Evolutionary conservation across 2,329 filamentous ascomycete genomes (phyloP).

Genomic region (Pseudogymnoascus sp.): DNA sequence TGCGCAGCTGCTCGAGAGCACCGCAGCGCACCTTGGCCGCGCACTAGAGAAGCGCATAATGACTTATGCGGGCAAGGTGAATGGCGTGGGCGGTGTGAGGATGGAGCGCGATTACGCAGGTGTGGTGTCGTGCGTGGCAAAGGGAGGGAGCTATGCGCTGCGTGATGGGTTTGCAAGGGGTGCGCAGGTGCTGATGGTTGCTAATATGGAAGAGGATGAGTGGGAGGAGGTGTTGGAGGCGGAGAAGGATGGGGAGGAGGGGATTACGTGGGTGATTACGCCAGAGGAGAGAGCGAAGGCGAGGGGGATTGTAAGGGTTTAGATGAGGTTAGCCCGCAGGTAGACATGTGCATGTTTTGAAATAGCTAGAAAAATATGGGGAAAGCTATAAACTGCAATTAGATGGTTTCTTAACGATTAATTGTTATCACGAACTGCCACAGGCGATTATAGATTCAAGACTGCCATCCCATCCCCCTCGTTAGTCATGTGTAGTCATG

Average conservation of each 20-base stretch:
- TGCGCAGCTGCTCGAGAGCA: constrained; percentile 63
- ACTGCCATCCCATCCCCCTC: neutral
- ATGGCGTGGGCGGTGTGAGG: constrained; percentile 69
- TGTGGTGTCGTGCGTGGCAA: constrained; percentile 59
- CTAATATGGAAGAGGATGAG: constrained; percentile 94
- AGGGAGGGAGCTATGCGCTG: constrained; percentile 64
- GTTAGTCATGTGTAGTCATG: neutral
- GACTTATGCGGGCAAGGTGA: constrained; percentile 66
- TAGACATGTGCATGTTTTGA: neutral
- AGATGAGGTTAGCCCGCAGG: neutral
- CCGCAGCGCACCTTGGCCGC: constrained; percentile 64
- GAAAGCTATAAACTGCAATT: neutral
- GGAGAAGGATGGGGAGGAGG: constrained; percentile 46
- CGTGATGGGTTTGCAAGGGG: constrained; percentile 69
- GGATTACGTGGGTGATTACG: constrained; percentile 62
- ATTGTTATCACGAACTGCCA: neutral
- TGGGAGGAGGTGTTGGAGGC: constrained; percentile 66
- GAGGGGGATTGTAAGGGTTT: constrained; percentile 51
- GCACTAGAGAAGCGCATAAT: constrained; percentile 83
- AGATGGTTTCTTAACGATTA: neutral
- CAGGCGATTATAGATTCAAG: neutral
- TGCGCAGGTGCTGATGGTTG: constrained; percentile 72
- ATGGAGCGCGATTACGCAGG: constrained; percentile 77
- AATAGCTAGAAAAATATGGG: neutral
- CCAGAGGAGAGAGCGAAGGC: constrained; percentile 66